These are phyloP conservation scores for Claviceps sp. DNA, from an alignment of 2,329 filamentous ascomycete genomes.

Conservation along the genomic window DNA sequence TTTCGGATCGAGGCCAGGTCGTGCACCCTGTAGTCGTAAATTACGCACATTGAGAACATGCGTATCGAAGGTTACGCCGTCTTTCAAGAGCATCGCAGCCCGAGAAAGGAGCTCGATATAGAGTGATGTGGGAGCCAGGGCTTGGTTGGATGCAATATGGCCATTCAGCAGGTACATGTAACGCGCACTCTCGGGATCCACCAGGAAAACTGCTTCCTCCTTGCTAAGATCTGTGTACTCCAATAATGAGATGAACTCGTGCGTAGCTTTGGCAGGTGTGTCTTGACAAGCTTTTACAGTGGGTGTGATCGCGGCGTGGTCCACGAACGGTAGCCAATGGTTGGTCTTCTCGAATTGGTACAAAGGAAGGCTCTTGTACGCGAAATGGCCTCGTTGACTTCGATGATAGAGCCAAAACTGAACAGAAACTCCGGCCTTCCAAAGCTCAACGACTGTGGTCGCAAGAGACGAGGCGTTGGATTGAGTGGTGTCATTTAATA, in stretches of 20 bases:
- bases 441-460: slow-evolving; percentile 19
- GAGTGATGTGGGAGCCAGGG: not conserved
- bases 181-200: not conserved
- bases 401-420: slow-evolving; percentile 25
- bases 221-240: not conserved
- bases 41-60: not conserved
- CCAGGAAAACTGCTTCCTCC: not conserved
- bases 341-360: slow-evolving; percentile 28
- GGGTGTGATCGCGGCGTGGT: not conserved
- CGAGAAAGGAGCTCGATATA: not conserved
- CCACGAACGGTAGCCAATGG: slow-evolving; percentile 25
- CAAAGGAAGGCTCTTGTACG: slow-evolving; percentile 20
- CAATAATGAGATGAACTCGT: not conserved
- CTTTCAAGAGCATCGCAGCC: not conserved
- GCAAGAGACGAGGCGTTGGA: not conserved
- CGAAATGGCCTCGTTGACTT: slow-evolving; percentile 12
- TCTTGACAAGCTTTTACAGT: not conserved
- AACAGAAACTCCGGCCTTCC: slow-evolving; percentile 23
- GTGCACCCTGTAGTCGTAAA: not conserved
- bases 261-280: not conserved
- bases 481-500: not conserved
- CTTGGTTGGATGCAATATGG: not conserved
- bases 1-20: not conserved
- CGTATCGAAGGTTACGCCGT: not conserved
- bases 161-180: not conserved